Conservation (phyloP, 2,329 filamentous ascomycete species). For the Phaeomoniella chlamydospora region DNA sequence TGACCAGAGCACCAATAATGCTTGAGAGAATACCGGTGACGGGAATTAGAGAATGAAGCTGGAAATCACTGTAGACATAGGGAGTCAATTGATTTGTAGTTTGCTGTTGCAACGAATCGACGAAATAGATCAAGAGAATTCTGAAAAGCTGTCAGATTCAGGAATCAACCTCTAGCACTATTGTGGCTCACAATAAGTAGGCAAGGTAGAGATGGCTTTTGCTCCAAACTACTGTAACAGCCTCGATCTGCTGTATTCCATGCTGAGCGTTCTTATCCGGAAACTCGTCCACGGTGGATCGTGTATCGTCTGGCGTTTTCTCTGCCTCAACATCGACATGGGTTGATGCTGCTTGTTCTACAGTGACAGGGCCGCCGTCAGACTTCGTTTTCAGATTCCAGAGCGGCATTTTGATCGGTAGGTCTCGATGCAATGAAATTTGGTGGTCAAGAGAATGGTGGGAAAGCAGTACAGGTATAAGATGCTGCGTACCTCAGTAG, state of each 20-base stretch:
- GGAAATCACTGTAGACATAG: constrained; percentile 36
- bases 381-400: too few relatives aligned
- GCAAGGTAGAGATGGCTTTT: constrained; percentile 18
- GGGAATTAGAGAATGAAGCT: constrained; percentile 35
- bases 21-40: constrained; percentile 37
- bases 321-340: too few relatives aligned
- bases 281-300: too few relatives aligned
- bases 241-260: constrained; percentile 26
- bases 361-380: too few relatives aligned
- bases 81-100: constrained; percentile 25
- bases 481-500: too few relatives aligned
- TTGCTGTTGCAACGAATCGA: constrained; percentile 18
- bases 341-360: too few relatives aligned
- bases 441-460: too few relatives aligned
- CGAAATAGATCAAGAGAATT: constrained; percentile 23
- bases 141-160: constrained; percentile 1
- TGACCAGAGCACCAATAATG: constrained; percentile 39
- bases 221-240: constrained; percentile 23
- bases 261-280: too few relatives aligned
- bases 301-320: too few relatives aligned
- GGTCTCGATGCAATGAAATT: too few relatives aligned
- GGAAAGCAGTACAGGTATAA: too few relatives aligned
- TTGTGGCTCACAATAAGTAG: constrained; percentile 18
- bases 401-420: too few relatives aligned
- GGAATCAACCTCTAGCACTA: neutral